Percentiles rank a stretch among this genome's conserved stretches.
Conservation (phyloP, 2,329 filamentous ascomycete species). For the Leptoxyphium fumago region DNA sequence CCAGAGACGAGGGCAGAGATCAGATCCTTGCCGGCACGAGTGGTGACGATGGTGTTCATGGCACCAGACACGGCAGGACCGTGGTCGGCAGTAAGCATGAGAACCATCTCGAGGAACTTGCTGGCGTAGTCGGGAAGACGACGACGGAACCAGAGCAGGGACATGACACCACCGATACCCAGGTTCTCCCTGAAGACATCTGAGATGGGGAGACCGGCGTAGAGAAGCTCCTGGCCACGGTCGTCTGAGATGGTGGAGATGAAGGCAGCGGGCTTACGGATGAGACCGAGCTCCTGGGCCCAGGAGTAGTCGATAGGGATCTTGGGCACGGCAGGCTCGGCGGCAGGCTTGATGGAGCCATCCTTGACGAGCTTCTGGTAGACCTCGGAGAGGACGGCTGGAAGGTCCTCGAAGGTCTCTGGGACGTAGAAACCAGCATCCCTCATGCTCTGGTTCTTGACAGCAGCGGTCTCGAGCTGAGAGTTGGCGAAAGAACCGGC, state of each 20-base stretch:
- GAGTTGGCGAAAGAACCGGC: slow-evolving; percentile 98
- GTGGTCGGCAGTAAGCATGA: slow-evolving; percentile 99
- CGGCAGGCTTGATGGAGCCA: slow-evolving; percentile 69
- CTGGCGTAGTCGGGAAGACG: slow-evolving; percentile 89
- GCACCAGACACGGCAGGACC: slow-evolving; percentile 97
- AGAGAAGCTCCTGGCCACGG: slow-evolving; percentile 97
- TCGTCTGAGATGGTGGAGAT: slow-evolving; percentile 99
- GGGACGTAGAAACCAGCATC: slow-evolving; percentile 91
- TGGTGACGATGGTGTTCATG: slow-evolving; percentile 99
- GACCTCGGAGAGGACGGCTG: slow-evolving; percentile 57
- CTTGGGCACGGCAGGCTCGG: slow-evolving; percentile 91
- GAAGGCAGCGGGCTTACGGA: slow-evolving; percentile 98
- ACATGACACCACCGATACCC: slow-evolving; percentile 99
- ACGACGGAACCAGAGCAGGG: slow-evolving; percentile 97
- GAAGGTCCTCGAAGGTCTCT: slow-evolving; percentile 93
- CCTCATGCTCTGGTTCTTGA: slow-evolving; percentile 95
- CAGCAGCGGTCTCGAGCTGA: slow-evolving; percentile 88
- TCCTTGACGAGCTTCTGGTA: slow-evolving; percentile 79
- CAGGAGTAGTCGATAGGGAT: slow-evolving; percentile 99
- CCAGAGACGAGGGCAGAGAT: slow-evolving; percentile 90
- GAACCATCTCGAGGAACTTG: slow-evolving; percentile 99
- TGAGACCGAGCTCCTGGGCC: slow-evolving; percentile 97
- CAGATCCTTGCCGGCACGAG: slow-evolving; percentile 95
- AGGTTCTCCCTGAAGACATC: slow-evolving; percentile 99
- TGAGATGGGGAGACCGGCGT: slow-evolving; percentile 99